Percentiles rank a stretch among this genome's conserved stretches.
These are phyloP conservation scores for Ogataea trehaloabstinens DNA, from an alignment of 805 yeast species.

Conservation along the genomic window DNA sequence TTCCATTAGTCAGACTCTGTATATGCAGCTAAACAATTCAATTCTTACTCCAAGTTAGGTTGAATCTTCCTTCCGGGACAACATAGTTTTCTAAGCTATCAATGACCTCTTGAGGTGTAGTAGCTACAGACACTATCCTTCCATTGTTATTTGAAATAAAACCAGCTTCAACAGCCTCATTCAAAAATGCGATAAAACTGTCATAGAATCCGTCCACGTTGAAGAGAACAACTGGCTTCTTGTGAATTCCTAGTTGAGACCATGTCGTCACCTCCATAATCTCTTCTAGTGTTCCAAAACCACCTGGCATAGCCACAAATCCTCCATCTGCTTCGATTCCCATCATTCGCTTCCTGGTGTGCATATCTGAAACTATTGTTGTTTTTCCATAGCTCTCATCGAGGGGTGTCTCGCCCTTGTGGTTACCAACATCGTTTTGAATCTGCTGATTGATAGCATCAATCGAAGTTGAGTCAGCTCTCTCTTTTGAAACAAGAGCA, in stretches of 20 bases:
- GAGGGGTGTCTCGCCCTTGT: constrained; percentile 61
- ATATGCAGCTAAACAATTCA: too few species aligned
- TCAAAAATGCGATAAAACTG: constrained; percentile 59
- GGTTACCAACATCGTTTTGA: constrained; percentile 54
- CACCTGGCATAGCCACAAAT: constrained; percentile 89
- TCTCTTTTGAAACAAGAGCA: constrained; percentile 69
- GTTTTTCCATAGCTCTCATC: constrained; percentile 67
- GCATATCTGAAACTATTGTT: constrained; percentile 84
- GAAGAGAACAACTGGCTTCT: constrained; percentile 74
- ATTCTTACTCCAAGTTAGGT: constrained; percentile 59
- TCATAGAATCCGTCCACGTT: constrained; percentile 82
- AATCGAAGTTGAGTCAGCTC: constrained; percentile 37
- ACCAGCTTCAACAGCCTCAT: constrained; percentile 58
- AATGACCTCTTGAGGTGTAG: constrained; percentile 66
- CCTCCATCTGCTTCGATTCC: constrained; percentile 77
- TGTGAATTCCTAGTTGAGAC: constrained; percentile 85
- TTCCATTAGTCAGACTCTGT: too few species aligned
- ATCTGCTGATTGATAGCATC: constrained; percentile 47
- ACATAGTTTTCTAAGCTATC: constrained; percentile 56
- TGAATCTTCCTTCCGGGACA: constrained; percentile 71
- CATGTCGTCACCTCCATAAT: constrained; percentile 88
- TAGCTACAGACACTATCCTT: constrained; percentile 65
- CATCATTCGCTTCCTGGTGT: constrained; percentile 83
- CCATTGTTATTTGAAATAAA: constrained; percentile 69
- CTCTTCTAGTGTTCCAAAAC: constrained; percentile 88